Percentiles rank a stretch among this genome's conserved stretches.
Evolutionary conservation across 2,329 filamentous ascomycete genomes (phyloP).

Genomic region (Fusarium sp.): DNA sequence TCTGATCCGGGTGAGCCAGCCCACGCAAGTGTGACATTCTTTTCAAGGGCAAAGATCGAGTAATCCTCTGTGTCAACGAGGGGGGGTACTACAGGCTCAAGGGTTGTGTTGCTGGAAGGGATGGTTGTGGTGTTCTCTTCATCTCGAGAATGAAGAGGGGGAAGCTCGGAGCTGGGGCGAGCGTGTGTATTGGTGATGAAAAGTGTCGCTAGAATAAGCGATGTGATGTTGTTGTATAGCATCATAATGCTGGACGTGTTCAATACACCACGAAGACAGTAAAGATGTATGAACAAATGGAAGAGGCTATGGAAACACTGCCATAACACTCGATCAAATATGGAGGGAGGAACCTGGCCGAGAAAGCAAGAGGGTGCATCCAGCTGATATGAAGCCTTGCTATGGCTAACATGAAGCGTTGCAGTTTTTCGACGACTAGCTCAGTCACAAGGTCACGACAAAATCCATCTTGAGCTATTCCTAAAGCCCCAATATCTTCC

Average conservation of each 20-base stretch:
- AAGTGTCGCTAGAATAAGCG: neutral
- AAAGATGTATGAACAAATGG: neutral
- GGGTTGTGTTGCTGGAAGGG: neutral
- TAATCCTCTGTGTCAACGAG: conserved; percentile 13
- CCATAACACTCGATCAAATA: neutral
- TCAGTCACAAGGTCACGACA: too few species aligned
- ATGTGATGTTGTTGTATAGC: neutral
- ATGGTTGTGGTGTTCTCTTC: neutral
- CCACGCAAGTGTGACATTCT: conserved; percentile 18
- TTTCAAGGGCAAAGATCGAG: conserved; percentile 7
- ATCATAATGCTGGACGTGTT: neutral
- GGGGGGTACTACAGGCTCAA: conserved; percentile 32
- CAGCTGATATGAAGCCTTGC: neutral
- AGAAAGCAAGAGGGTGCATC: neutral
- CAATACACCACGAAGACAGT: neutral
- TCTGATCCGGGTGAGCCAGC: conserved; percentile 14
- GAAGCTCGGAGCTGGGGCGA: neutral
- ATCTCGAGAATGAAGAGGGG: neutral
- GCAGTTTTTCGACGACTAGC: neutral
- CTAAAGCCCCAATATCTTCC: neutral
- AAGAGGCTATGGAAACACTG: neutral
- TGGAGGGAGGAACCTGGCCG: neutral
- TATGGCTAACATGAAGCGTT: neutral
- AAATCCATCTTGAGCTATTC: neutral
- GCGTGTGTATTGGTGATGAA: neutral